Evolutionary conservation across 2,329 filamentous ascomycete species (phyloP).

Genomic region (Apiospora kogelbergensis): DNA sequence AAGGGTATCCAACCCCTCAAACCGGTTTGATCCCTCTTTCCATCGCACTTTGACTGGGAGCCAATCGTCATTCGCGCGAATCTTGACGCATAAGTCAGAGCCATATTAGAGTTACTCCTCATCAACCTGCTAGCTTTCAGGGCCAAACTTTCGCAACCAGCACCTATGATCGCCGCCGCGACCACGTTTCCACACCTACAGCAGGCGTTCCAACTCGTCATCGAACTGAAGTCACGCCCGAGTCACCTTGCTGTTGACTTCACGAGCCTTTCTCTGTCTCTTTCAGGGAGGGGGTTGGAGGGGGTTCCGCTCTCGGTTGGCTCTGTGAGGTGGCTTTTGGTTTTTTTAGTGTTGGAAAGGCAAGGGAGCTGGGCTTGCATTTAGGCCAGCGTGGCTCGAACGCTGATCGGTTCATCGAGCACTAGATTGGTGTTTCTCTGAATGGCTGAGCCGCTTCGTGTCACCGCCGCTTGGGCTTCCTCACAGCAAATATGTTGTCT

Average conservation of each 20-base stretch:
- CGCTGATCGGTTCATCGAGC: neutral
- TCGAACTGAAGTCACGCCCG: neutral
- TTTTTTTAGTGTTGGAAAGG: neutral
- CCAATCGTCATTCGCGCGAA: neutral
- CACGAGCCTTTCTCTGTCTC: neutral
- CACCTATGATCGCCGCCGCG: neutral
- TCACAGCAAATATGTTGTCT: neutral
- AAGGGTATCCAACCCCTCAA: neutral
- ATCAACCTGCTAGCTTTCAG: neutral
- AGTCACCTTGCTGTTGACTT: neutral
- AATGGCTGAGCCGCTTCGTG: neutral
- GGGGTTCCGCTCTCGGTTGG: neutral
- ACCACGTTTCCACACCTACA: neutral
- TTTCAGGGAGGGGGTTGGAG: neutral
- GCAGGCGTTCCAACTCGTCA: neutral
- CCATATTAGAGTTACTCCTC: neutral
- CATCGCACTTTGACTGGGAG: neutral
- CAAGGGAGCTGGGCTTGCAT: neutral
- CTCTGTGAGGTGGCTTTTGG: neutral
- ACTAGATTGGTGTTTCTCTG: neutral
- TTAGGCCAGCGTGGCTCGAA: neutral
- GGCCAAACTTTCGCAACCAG: neutral
- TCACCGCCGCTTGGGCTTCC: neutral
- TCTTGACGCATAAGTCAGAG: neutral
- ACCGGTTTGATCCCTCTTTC: neutral